Conservation (phyloP, 2,329 filamentous ascomycete species). For the Epichloe festucae region DNA sequence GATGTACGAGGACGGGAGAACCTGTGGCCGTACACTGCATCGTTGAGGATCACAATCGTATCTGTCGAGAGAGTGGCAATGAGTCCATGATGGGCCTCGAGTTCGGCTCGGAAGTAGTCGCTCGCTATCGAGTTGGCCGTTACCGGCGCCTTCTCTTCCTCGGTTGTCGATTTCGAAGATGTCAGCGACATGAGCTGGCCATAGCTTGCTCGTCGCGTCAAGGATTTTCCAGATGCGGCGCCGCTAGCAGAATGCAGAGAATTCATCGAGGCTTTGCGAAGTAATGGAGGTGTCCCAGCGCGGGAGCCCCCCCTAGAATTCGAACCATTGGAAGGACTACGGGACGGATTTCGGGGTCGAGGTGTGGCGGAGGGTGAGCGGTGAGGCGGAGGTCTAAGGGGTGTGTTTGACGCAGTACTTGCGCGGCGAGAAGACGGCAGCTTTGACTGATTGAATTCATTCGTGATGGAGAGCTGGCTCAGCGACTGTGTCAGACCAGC, state of each 20-base stretch:
- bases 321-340: conserved; percentile 28
- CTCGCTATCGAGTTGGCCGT: conserved; percentile 47
- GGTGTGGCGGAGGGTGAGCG: conserved; percentile 27
- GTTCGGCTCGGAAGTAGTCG: conserved; percentile 56
- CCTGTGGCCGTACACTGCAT: conserved; percentile 88
- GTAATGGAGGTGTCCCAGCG: conserved; percentile 35
- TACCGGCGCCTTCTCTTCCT: conserved; percentile 24
- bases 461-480: conserved; percentile 30
- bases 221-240: conserved; percentile 21
- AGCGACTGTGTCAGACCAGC: conserved; percentile 28
- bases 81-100: conserved; percentile 45
- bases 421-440: conserved; percentile 7
- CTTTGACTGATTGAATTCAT: conserved; percentile 15
- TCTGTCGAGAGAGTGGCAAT: conserved; percentile 33
- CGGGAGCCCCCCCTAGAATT: conserved; percentile 34
- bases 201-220: conserved; percentile 36
- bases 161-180: conserved; percentile 13
- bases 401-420: conserved; percentile 17
- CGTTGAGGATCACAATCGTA: conserved; percentile 77
- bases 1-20: conserved; percentile 73
- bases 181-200: conserved; percentile 27
- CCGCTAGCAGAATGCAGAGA: conserved; percentile 39
- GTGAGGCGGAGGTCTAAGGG: conserved; percentile 25
- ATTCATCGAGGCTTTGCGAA: conserved; percentile 44
- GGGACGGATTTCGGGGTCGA: conserved; percentile 24